A percentile compares a stretch with the other conserved stretches of the same genome.
These are phyloP conservation scores for Apiotrichum sp. DNA, from an alignment of 1,284 basidiomycete genomes.

Conservation along the genomic window DNA sequence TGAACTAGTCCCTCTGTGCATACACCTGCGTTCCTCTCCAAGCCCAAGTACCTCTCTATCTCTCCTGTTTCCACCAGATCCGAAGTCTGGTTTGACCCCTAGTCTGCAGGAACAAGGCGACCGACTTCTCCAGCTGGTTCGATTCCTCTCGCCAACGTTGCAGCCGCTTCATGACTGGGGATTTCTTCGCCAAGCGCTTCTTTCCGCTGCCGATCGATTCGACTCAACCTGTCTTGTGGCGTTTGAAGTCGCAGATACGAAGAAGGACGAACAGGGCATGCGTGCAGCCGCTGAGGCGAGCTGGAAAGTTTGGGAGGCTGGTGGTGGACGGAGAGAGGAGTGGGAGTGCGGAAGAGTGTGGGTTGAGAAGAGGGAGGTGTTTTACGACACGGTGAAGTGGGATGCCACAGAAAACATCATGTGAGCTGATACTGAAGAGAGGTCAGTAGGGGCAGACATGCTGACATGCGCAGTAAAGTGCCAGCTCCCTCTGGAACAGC, in stretches of 20 bases:
- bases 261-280: constrained; percentile 66
- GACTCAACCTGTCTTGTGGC: constrained; percentile 73
- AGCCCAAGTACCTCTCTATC: constrained; percentile 54
- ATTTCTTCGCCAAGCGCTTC: constrained; percentile 59
- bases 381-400: constrained; percentile 76
- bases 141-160: constrained; percentile 59
- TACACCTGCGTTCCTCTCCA: constrained; percentile 50
- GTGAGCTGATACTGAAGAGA: constrained; percentile 50
- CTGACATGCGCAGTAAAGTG: constrained; percentile 23
- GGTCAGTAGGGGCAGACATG: not conserved
- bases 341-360: constrained; percentile 93
- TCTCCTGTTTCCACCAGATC: constrained; percentile 53
- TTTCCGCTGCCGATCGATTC: constrained; percentile 75
- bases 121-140: constrained; percentile 29
- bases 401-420: constrained; percentile 75
- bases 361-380: constrained; percentile 89
- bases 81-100: constrained; percentile 24
- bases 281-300: constrained; percentile 68
- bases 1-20: constrained; percentile 31
- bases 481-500: constrained; percentile 28
- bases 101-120: constrained; percentile 29
- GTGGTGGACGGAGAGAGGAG: constrained; percentile 50
- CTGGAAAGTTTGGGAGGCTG: constrained; percentile 66
- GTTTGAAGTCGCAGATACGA: constrained; percentile 74
- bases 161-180: constrained; percentile 65